Percentiles rank a stretch among this genome's conserved stretches.
phyloP scores from a whole-genome alignment of 164 flowering plant genomes.

The Vitis cinerea region DNA sequence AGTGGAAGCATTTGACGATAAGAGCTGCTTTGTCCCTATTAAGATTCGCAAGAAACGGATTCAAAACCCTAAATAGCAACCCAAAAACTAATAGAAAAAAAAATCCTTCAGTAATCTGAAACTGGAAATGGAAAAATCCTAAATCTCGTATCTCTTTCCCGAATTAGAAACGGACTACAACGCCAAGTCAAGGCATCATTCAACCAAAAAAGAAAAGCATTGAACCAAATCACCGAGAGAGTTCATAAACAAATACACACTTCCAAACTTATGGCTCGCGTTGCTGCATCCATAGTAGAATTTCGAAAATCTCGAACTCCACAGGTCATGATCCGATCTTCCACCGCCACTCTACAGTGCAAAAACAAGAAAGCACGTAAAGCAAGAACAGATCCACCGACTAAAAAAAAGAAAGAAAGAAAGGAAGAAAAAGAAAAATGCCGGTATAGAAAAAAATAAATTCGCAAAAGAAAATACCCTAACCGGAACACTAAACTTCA shows the following conservation, averaged over 20 bases:
- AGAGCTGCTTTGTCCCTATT: too few relatives aligned
- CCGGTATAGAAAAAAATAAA: neutral
- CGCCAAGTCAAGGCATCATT: too few relatives aligned
- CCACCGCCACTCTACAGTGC: slow-evolving; percentile 37
- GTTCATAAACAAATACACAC: slow-evolving; percentile 24
- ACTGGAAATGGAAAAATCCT: neutral
- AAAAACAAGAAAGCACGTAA: neutral
- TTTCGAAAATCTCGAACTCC: slow-evolving; percentile 45
- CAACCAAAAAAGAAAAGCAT: neutral
- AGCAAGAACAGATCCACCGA: neutral
- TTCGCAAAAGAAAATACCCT: slow-evolving; percentile 20
- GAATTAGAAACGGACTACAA: too few relatives aligned
- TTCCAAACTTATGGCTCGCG: slow-evolving; percentile 45
- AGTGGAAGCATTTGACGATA: too few relatives aligned
- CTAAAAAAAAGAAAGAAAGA: neutral
- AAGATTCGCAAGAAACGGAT: too few relatives aligned
- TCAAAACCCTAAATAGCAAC: too few relatives aligned
- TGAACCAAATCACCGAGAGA: neutral
- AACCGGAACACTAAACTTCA: slow-evolving; percentile 47
- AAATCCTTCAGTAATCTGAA: neutral
- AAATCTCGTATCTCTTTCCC: too few relatives aligned
- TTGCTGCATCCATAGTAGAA: slow-evolving; percentile 57
- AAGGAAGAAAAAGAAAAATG: neutral
- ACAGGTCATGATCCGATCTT: slow-evolving; percentile 36
- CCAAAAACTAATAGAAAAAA: too few relatives aligned